phyloP scores from a whole-genome alignment of 2,329 filamentous ascomycete species.

The Fusarium acutatum region DNA sequence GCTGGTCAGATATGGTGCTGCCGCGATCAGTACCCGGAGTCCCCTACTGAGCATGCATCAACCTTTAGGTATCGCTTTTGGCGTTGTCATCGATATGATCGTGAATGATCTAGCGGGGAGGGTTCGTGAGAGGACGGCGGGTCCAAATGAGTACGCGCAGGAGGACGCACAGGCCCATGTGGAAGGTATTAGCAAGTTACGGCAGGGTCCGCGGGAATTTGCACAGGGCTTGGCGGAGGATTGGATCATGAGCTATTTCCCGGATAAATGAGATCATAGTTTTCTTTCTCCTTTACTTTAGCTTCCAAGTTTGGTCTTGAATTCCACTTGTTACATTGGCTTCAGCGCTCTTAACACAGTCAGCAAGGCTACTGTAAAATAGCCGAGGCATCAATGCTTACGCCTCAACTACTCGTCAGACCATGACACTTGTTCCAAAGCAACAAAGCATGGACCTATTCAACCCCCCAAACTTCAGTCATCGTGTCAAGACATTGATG shows the following conservation, averaged over 20 bases:
- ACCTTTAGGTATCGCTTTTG: neutral
- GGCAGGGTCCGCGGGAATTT: rapidly evolving
- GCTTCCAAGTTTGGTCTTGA: neutral
- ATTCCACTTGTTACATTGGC: neutral
- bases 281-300: neutral
- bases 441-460: neutral
- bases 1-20: too few relatives aligned
- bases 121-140: neutral
- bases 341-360: neutral
- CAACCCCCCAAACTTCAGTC: neutral
- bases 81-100: rapidly evolving
- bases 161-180: too few relatives aligned
- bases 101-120: neutral
- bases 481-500: neutral
- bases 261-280: too few relatives aligned
- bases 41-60: rapidly evolving
- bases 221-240: rapidly evolving
- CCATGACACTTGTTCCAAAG: neutral
- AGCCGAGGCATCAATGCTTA: neutral
- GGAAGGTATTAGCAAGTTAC: neutral
- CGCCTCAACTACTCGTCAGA: neutral
- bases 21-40: neutral
- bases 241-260: too few relatives aligned
- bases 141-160: neutral
- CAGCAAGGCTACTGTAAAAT: neutral